Conservation (phyloP, 805 yeast species). For the Teunomyces cretensis region DNA sequence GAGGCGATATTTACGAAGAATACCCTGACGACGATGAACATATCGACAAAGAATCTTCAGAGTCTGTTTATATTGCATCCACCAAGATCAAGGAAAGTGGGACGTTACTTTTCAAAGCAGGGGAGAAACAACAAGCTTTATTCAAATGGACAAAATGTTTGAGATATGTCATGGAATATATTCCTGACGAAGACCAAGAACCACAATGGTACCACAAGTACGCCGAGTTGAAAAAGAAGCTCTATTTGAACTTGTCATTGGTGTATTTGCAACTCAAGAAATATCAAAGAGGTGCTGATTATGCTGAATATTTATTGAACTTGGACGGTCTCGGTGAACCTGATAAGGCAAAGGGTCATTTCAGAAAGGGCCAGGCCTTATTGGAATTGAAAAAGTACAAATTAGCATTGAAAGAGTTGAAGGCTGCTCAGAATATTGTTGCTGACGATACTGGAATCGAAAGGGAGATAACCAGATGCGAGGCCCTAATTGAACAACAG, state of each 20-base stretch:
- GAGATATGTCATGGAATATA: constrained; percentile 67
- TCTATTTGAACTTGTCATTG: constrained; percentile 60
- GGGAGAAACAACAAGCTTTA: constrained; percentile 50
- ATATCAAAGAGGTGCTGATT: constrained; percentile 51
- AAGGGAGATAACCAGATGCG: constrained; percentile 43
- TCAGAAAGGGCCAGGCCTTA: constrained; percentile 52
- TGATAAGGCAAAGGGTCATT: constrained; percentile 60
- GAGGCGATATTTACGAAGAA: constrained; percentile 75
- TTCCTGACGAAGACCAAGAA: constrained; percentile 68
- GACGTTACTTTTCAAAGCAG: constrained; percentile 54
- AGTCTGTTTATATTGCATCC: constrained; percentile 51
- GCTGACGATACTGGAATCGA: constrained; percentile 52
- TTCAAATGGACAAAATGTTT: constrained; percentile 66
- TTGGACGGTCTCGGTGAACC: constrained; percentile 30
- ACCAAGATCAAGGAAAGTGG: constrained; percentile 67
- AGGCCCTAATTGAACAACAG: constrained; percentile 37
- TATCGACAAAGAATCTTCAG: constrained; percentile 58
- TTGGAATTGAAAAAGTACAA: constrained; percentile 45
- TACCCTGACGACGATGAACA: constrained; percentile 69
- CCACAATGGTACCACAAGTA: constrained; percentile 52
- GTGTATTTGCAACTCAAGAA: constrained; percentile 49
- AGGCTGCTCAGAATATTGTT: constrained; percentile 41
- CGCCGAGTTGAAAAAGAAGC: constrained; percentile 49
- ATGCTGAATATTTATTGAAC: constrained; percentile 57
- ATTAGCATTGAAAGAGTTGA: constrained; percentile 49